Evolutionary conservation across 176 grass and related monocot species (phyloP).

Genomic region (Calamus simplicifolius): DNA sequence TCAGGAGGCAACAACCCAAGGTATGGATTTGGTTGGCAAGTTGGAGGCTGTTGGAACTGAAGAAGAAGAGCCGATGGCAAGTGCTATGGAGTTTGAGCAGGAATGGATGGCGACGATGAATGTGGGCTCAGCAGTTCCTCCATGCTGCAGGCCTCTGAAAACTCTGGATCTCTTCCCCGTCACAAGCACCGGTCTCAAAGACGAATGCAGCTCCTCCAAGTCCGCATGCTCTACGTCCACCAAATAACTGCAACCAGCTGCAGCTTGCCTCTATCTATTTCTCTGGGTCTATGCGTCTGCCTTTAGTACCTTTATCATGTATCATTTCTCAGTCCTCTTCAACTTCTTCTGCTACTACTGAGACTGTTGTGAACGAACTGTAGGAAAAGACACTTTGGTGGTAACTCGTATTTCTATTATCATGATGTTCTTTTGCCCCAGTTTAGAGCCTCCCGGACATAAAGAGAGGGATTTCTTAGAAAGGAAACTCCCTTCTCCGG

Average conservation of each 20-base stretch:
- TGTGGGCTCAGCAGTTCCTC: slow-evolving; percentile 17
- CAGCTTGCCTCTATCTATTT: too few species aligned
- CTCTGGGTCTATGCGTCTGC: too few species aligned
- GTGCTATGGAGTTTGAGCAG: slow-evolving; percentile 1
- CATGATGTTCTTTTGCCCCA: too few species aligned
- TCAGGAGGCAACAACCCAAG: slow-evolving; percentile 20
- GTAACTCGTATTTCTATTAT: too few species aligned
- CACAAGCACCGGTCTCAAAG: slow-evolving; percentile 63
- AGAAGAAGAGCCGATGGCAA: slow-evolving; percentile 19
- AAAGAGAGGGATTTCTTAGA: too few species aligned
- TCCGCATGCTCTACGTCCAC: slow-evolving; percentile 94
- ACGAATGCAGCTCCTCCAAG: slow-evolving; percentile 86
- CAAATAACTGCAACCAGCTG: slow-evolving; percentile 26
- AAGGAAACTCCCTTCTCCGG: too few species aligned
- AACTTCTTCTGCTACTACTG: too few species aligned
- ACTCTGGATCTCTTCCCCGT: slow-evolving; percentile 87
- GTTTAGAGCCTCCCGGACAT: too few species aligned
- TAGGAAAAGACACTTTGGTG: too few species aligned
- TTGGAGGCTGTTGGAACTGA: slow-evolving; percentile 18
- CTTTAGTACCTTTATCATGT: too few species aligned
- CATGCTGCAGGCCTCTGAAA: slow-evolving; percentile 58
- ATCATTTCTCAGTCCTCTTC: too few species aligned
- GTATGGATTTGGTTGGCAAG: slow-evolving; percentile 35
- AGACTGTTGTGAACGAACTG: too few species aligned
- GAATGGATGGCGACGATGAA: slow-evolving; percentile 29